A percentile compares a stretch with the other conserved stretches of the same genome.
These are phyloP conservation scores for Trichosanthes truncata DNA, from an alignment of 306 rosid species.

Conservation along the genomic window DNA sequence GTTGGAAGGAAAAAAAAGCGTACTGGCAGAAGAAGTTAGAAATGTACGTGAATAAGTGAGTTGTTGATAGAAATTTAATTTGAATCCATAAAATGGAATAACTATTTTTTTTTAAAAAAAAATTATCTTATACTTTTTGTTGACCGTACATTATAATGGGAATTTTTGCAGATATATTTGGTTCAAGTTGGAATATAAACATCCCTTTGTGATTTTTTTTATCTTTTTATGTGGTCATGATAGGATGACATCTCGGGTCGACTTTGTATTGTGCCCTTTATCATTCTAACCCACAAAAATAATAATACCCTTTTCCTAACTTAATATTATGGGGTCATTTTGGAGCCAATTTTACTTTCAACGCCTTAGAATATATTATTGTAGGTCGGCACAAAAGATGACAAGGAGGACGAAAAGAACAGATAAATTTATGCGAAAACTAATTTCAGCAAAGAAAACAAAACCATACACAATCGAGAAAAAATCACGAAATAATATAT, in stretches of 20 bases:
- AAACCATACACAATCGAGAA: not conserved
- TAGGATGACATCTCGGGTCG: not conserved
- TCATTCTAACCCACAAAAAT: not conserved
- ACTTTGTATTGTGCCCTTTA: not conserved
- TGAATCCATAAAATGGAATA: constrained; percentile 17
- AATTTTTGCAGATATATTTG: not conserved
- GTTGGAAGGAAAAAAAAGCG: not conserved
- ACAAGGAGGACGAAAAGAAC: not conserved
- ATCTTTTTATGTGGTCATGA: not conserved
- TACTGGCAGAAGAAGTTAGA: constrained; percentile 18
- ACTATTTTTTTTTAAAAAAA: not conserved
- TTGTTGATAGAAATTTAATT: constrained; percentile 22
- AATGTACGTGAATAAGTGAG: constrained; percentile 30
- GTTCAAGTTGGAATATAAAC: not conserved
- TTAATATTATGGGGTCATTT: not conserved
- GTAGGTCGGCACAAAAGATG: not conserved
- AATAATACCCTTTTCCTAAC: not conserved
- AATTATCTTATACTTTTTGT: not conserved
- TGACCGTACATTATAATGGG: not conserved
- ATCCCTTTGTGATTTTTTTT: not conserved
- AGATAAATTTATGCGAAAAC: not conserved
- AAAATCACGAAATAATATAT: not conserved
- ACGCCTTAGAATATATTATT: not conserved
- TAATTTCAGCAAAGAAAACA: not conserved
- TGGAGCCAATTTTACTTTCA: not conserved